phyloP scores from a whole-genome alignment of 2,329 filamentous ascomycete species.

The Byssothecium circinans region DNA sequence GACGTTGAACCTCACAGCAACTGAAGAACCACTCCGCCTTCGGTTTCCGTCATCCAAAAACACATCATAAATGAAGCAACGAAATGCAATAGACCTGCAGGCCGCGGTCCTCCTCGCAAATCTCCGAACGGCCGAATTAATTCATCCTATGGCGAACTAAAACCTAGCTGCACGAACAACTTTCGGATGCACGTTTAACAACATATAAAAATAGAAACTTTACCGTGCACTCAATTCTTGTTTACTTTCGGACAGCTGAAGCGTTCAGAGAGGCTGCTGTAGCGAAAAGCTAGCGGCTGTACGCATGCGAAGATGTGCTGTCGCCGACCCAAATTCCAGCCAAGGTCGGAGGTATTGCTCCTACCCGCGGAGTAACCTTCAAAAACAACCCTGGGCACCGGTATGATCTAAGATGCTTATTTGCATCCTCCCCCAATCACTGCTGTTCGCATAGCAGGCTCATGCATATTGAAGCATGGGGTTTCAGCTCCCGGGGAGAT shows the following conservation, averaged over 20 bases:
- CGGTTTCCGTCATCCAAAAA: not conserved
- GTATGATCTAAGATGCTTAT: conserved; percentile 28
- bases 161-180: too few relatives aligned
- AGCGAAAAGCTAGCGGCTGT: too few relatives aligned
- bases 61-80: not conserved
- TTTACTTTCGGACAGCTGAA: too few relatives aligned
- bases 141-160: conserved; percentile 8
- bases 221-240: too few relatives aligned
- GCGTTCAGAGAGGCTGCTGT: too few relatives aligned
- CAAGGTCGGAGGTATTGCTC: conserved; percentile 3
- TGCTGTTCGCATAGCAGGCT: conserved; percentile 16
- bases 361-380: conserved; percentile 30
- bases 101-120: conserved; percentile 8
- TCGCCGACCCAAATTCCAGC: too few relatives aligned
- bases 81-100: not conserved
- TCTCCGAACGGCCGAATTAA: conserved; percentile 40
- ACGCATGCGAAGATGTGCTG: too few relatives aligned
- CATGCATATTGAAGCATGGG: conserved; percentile 11
- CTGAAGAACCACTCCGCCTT: too few relatives aligned
- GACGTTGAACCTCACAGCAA: too few relatives aligned
- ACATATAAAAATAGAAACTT: too few relatives aligned
- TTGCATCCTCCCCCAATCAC: conserved; percentile 21
- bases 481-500: conserved; percentile 30
- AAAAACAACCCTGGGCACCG: conserved; percentile 23
- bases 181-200: too few relatives aligned